Evolutionary conservation across 2,329 filamentous ascomycete species (phyloP).

Genomic region (Penicillium nordicum): DNA sequence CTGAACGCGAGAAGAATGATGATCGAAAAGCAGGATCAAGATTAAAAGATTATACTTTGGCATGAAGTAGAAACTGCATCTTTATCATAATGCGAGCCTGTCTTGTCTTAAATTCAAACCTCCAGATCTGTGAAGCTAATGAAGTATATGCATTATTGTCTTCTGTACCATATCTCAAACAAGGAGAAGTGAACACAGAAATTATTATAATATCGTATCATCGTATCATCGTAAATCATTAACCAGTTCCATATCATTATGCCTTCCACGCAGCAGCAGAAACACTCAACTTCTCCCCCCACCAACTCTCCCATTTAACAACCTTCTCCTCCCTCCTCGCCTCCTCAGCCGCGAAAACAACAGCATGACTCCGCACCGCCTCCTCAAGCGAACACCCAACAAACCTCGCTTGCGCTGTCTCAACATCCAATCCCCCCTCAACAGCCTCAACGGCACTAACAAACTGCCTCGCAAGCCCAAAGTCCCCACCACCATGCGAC

Average conservation of each 20-base stretch:
- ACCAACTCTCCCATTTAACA: slow-evolving; percentile 74
- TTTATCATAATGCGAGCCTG: slow-evolving; percentile 1
- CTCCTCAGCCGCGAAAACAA: slow-evolving; percentile 93
- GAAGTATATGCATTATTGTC: not conserved
- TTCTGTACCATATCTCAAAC: not conserved
- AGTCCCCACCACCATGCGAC: slow-evolving; percentile 72
- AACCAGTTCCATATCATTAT: not conserved
- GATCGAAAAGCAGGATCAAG: slow-evolving; percentile 16
- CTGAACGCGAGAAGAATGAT: slow-evolving; percentile 12
- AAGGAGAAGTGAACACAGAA: too few species aligned
- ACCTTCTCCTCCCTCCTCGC: slow-evolving; percentile 68
- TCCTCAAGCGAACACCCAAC: slow-evolving; percentile 85
- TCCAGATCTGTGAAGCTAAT: not conserved
- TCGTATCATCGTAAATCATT: not conserved
- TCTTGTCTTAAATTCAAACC: not conserved
- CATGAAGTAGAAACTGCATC: slow-evolving; percentile 3
- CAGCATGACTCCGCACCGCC: slow-evolving; percentile 79
- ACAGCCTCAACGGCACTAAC: slow-evolving; percentile 77
- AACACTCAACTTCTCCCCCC: slow-evolving; percentile 53
- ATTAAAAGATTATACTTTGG: not conserved
- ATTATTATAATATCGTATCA: not conserved
- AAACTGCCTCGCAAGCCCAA: slow-evolving; percentile 77
- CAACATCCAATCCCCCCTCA: slow-evolving; percentile 63
- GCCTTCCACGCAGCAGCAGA: slow-evolving; percentile 10
- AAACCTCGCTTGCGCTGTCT: slow-evolving; percentile 68